Base-by-base conservation (phyloP, 768 basidiomycete species). In the Suillus paluster region DNA sequence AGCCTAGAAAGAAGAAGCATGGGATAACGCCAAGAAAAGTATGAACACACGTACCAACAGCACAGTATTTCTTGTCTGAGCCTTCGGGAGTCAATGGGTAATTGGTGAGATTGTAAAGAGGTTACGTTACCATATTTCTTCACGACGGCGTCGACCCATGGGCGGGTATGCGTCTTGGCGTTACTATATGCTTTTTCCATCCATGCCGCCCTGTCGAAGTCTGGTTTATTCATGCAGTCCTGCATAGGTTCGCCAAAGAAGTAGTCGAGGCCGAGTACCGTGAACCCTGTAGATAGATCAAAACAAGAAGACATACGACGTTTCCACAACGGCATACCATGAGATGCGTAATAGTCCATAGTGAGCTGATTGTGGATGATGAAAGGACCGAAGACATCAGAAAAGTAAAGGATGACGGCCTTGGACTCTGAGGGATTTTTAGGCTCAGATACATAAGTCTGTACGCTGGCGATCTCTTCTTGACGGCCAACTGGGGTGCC, bases 321-420 rank as follows among this genome's bases (percentile, higher is more conserved):
- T 9, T n/a, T 5, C 30, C 15, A 44, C 41, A 17, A 5, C 15
- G 25, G 62, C 71, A 3, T 45, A 85, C 86, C 86, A 38, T 81
- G 73, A 2, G 80, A 74, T 10, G 86, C 84, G 63, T 82, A 85
- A 63, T 80, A 87, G 67, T 87, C 86, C 67, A 84, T 83, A 5
- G 86, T 60, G 5, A 86, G 72, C 70, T 84, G 73, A 41, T 81
- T 80, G 64, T 86, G 86, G 49, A 81, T 48, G 65, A 71, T 83
- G 54, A 84, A 77, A 0, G 85, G 83, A 0, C 85, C 84, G 65
- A 72, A 84, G 19, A 86, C 78, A 67, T 87, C 86, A 3, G 83
- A 63, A 61, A 82, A 78, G 75, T 78, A 86, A n/a, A 87, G 66
- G n/a, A 86, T 70, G 52, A 87, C 74, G 48, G 78, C 81, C 57